These are phyloP conservation scores for Trypanosoma platydactyli DNA, from an alignment of 208 protist genomes.

Conservation along the genomic window DNA sequence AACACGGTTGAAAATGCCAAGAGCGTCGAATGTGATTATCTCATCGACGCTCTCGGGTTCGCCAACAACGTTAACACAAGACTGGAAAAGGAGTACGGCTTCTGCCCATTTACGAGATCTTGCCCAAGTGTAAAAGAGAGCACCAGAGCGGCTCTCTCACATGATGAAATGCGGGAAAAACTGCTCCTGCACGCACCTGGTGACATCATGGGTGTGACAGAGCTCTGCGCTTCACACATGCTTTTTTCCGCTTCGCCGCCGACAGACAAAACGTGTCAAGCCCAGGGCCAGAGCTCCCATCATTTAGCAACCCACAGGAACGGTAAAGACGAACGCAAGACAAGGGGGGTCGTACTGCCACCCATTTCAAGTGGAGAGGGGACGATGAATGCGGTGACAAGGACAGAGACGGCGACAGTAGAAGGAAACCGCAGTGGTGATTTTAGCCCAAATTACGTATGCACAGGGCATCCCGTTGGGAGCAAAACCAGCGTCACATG, in stretches of 20 bases:
- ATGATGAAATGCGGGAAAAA: slow-evolving; percentile 16
- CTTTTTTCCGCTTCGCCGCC: background rate
- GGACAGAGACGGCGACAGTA: too few species aligned
- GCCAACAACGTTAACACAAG: slow-evolving; percentile 69
- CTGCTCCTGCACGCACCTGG: slow-evolving; percentile 46
- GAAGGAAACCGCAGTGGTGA: too few species aligned
- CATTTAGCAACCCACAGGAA: background rate
- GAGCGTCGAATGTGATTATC: slow-evolving; percentile 29
- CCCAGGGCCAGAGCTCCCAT: background rate
- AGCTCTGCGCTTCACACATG: background rate
- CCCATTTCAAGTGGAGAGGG: too few species aligned
- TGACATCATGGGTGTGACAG: slow-evolving; percentile 6
- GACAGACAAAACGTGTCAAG: background rate
- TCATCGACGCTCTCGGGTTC: slow-evolving; percentile 80
- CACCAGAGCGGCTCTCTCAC: slow-evolving; percentile 27
- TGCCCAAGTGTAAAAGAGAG: slow-evolving; percentile 13
- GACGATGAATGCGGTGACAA: too few species aligned
- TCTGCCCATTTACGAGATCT: slow-evolving; percentile 41
- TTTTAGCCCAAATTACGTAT: too few species aligned
- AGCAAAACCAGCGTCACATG: slow-evolving; percentile 7
- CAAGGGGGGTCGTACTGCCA: too few species aligned
- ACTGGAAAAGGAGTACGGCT: slow-evolving; percentile 75
- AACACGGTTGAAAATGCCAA: background rate
- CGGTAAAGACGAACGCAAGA: background rate
- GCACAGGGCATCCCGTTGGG: background rate